Evolutionary conservation across 2,329 filamentous ascomycete genomes (phyloP).

Genomic region (Aspergillus ochraceoroseus): DNA sequence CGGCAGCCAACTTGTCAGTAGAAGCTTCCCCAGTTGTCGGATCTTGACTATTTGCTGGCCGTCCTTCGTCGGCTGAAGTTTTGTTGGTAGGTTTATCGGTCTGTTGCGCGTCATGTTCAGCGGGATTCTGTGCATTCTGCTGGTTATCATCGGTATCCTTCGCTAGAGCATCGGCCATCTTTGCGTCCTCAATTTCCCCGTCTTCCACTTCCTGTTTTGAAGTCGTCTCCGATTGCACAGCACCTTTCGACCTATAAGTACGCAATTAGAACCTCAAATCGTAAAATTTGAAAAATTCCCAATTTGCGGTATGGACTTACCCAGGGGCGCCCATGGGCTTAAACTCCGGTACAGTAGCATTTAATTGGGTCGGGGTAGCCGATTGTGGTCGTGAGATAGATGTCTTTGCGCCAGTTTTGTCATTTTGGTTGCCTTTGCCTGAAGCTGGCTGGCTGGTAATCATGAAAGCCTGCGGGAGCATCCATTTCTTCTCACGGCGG

Average conservation of each 20-base stretch:
- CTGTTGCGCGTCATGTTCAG: constrained; percentile 16
- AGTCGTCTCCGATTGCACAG: constrained; percentile 21
- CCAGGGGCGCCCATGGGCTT: constrained; percentile 31
- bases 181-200: constrained; percentile 46
- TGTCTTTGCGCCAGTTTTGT: constrained; percentile 27
- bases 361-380: constrained; percentile 36
- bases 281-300: no score
- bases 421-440: constrained; percentile 17
- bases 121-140: constrained; percentile 15
- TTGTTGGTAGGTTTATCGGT: constrained; percentile 11
- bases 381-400: constrained; percentile 28
- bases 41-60: constrained; percentile 8
- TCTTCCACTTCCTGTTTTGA: constrained; percentile 42
- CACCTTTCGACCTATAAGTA: constrained; percentile 28
- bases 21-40: constrained; percentile 14
- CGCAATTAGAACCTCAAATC: background rate
- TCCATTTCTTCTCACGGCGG: constrained; percentile 47
- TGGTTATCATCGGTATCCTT: constrained; percentile 11
- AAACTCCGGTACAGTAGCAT: constrained; percentile 42
- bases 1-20: constrained; percentile 9
- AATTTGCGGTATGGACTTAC: constrained; percentile 30
- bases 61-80: constrained; percentile 9
- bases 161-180: constrained; percentile 35
- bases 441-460: constrained; percentile 27
- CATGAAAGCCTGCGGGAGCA: constrained; percentile 47